A percentile compares a stretch with the other conserved stretches of the same genome.
These are phyloP conservation scores for Rutstroemia sp. DNA, from an alignment of 2,329 filamentous ascomycete species.

Conservation along the genomic window DNA sequence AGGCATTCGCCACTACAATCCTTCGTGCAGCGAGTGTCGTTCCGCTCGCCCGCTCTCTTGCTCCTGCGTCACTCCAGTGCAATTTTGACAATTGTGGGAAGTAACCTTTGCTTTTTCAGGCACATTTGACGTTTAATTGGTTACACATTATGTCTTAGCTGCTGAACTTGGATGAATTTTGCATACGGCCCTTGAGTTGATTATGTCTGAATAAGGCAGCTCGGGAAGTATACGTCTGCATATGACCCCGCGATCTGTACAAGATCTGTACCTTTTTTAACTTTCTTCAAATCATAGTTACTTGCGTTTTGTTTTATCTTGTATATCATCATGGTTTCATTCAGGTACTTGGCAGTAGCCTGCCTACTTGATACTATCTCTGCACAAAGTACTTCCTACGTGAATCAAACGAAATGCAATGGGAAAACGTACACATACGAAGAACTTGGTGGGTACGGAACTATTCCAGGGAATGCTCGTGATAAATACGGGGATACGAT, in stretches of 20 bases:
- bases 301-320: background rate
- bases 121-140: too few relatives aligned
- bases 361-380: slow-evolving; percentile 7
- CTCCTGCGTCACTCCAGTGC: background rate
- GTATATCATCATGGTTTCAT: slow-evolving; percentile 12
- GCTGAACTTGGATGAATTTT: too few relatives aligned
- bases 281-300: background rate
- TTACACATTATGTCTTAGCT: too few relatives aligned
- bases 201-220: too few relatives aligned
- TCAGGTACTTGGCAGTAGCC: background rate
- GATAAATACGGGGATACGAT: slow-evolving; percentile 66
- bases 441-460: slow-evolving; percentile 59
- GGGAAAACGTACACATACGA: slow-evolving; percentile 58
- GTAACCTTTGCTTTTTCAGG: too few relatives aligned
- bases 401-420: slow-evolving; percentile 31
- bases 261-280: background rate
- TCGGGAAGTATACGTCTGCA: background rate
- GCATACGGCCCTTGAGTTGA: too few relatives aligned
- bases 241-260: slow-evolving; percentile 1
- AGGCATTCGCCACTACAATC: background rate
- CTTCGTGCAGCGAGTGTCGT: background rate
- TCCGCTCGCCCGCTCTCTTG: background rate
- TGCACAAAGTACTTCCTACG: slow-evolving; percentile 3
- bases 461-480: slow-evolving; percentile 45
- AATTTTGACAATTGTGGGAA: too few relatives aligned